Conservation (phyloP, 306 rosid genomes). For the Lathyrus oleraceus region DNA sequence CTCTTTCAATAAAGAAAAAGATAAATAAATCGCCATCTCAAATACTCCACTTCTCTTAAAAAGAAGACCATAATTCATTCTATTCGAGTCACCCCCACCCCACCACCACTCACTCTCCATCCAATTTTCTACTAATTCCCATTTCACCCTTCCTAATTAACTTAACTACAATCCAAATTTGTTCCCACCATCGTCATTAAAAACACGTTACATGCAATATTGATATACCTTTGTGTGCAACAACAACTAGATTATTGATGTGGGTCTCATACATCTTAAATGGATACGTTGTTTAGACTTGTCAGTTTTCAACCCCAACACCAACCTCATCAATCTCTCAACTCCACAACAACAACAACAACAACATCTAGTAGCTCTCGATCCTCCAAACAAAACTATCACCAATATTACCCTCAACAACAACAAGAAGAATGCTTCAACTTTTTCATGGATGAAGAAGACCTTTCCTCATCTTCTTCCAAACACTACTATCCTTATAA, state of each 20-base stretch:
- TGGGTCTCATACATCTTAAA: slow-evolving; percentile 57
- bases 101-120: not conserved
- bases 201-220: slow-evolving; percentile 44
- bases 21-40: not conserved
- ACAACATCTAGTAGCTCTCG: slow-evolving; percentile 68
- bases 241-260: slow-evolving; percentile 43
- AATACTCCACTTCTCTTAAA: slow-evolving; percentile 45
- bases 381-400: slow-evolving; percentile 59
- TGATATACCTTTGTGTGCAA: not conserved
- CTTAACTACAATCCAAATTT: slow-evolving; percentile 44
- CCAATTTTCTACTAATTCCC: not conserved
- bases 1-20: slow-evolving; percentile 15
- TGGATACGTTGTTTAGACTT: slow-evolving; percentile 96
- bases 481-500: slow-evolving; percentile 58
- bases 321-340: slow-evolving; percentile 73
- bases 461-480: slow-evolving; percentile 85
- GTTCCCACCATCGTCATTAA: slow-evolving; percentile 36
- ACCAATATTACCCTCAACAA: slow-evolving; percentile 38
- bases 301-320: slow-evolving; percentile 56
- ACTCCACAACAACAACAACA: slow-evolving; percentile 59
- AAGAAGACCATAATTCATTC: slow-evolving; percentile 33
- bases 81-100: not conserved
- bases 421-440: slow-evolving; percentile 94
- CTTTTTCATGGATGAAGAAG: slow-evolving; percentile 98
- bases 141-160: slow-evolving; percentile 20